phyloP scores from a whole-genome alignment of 345 rosid genomes.

The Corchorus olitorius region DNA sequence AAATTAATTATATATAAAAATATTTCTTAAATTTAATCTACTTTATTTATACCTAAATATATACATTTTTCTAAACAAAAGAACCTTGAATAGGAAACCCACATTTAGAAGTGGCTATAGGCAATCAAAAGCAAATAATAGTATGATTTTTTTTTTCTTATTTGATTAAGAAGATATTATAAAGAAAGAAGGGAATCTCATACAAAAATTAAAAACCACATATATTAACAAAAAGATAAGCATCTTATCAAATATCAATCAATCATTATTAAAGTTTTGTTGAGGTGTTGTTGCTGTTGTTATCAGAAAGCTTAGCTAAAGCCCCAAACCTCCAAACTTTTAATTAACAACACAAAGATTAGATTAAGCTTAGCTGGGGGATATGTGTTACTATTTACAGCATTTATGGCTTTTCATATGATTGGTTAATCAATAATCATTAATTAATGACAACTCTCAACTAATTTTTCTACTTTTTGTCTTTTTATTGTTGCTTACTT shows the following conservation, averaged over 20 bases:
- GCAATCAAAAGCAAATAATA: not conserved
- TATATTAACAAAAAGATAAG: not conserved
- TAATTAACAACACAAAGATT: not conserved
- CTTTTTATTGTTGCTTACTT: not conserved
- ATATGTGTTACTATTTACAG: not conserved
- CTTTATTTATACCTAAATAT: not conserved
- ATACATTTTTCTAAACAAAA: not conserved
- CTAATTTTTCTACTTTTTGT: not conserved
- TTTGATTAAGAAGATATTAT: not conserved
- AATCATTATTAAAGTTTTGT: not conserved
- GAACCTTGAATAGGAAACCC: not conserved
- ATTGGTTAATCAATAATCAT: not conserved
- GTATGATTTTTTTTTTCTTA: too few species aligned
- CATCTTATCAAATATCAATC: not conserved
- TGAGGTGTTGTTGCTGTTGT: too few species aligned
- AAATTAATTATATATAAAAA: not conserved
- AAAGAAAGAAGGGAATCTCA: not conserved
- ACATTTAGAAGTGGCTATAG: not conserved
- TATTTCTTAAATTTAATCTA: not conserved
- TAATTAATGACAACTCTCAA: slow-evolving; percentile 3
- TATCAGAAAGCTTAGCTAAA: too few species aligned
- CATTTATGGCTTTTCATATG: not conserved
- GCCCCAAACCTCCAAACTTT: not conserved
- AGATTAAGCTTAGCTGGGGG: too few species aligned
- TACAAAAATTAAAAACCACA: not conserved